Base-by-base conservation (phyloP, 305 asterid species). In the Fraxinus latifolia region DNA sequence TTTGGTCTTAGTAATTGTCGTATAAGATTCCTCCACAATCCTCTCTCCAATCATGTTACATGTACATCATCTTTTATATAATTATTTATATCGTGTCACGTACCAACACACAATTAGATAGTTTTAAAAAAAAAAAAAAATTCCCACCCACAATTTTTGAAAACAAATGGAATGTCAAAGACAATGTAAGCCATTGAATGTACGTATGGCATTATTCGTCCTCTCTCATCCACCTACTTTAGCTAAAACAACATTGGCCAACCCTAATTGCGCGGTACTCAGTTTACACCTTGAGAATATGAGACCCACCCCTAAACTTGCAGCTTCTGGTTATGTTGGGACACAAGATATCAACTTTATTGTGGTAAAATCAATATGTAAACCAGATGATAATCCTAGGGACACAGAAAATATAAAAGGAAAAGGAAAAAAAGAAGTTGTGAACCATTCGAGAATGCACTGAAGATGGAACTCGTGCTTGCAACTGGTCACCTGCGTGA, bases 391-490 rank as follows among this genome's bases (percentile, higher is more conserved):
- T 8, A 62, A 25, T 62, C 32, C 33, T 62, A 27, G 34, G 15
- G 7, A 5, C 65, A 55, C 7, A 31, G 71, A 23, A 60, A 60
- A 21, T 11, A 60, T 19, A 21, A 23, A 2, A 60, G 71, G 71
- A 60, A 8, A 60, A 8, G 31, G 14, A 21, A 7, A 60, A 60
- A 60, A 4, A 1, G 0, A 23, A 82, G 9, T 23, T 37, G 81
- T 85, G 7, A 86, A 93, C 98, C 98, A 94, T 88, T 94, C 98
- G 39, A 94, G 94, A 85, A 94, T 83, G 87, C 98, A 94, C 62
- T 94, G 98, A 71, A 94, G 97, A 82, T 94, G 98, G 88, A 90
- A 94, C 77, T 93, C 97, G 82, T 94, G 98, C 89, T 87, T 92
- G 91, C 97, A 93, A 82, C 84, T 85, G 65, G 97, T 93, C 87